Base-by-base conservation (phyloP, 2,329 filamentous ascomycete species). In the Botrytis fabae region DNA sequence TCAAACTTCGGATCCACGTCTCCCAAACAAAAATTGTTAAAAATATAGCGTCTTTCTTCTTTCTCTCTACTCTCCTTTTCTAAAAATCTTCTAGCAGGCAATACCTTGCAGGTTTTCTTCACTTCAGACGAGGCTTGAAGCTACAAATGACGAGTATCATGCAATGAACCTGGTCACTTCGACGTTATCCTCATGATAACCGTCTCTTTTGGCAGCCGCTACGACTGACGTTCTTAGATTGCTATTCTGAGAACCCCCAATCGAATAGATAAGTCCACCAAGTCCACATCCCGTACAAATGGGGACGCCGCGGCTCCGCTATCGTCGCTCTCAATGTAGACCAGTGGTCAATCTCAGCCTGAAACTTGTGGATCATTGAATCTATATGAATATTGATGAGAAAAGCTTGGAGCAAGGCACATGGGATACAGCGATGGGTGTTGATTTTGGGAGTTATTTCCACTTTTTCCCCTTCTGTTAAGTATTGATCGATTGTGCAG, bases 281-380 rank as follows among this genome's bases (percentile, higher is more conserved):
- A 38, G 20, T 32, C 69, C 61, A 65, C 61, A 46, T 38, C 35
- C 54, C 63, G 63, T 69, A 59, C 54, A 54, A 64, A 74, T 73
- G 75, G 75, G 46, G 69, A 73, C 73, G 28, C 32, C 9, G 62
- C 66, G 70, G 66, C 75, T 73, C 74, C 74, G 64, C 63, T 66
- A 70, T 73, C 69, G 16, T 73, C 66, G 66, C 61, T 70, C 51
- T 73, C 28, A 62, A 25, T 18, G 14, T 28, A 59, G 20, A 9
- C 22, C 38, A 25, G 51, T 59, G 32, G 22, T 51, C 38, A 57
- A 66, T 72, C 70, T 71, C 70, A 66, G 40, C 38, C 62, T 68
- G 62, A 72, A 66, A 71, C 59, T 59, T 68, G 46, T 40, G 64
- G 46, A 40, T 66, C 32, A 7, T 54, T 25, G 46, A 38, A 40